Evolutionary conservation across 164 flowering plant genomes (phyloP).

Genomic region (Piper longum): DNA sequence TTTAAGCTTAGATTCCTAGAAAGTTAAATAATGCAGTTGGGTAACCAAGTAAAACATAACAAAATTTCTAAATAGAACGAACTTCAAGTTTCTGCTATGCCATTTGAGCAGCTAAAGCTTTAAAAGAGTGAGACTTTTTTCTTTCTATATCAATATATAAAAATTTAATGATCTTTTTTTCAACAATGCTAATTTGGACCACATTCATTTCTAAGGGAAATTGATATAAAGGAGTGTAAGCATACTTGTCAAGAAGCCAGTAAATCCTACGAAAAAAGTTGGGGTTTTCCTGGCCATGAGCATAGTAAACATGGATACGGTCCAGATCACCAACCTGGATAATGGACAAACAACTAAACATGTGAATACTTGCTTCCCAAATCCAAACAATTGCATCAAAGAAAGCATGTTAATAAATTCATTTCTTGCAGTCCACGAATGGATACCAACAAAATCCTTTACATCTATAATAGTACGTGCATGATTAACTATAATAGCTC

Average conservation of each 20-base stretch:
- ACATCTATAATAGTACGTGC: neutral
- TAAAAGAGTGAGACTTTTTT: too few species aligned
- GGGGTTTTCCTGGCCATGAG: slow-evolving; percentile 80
- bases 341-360: slow-evolving; percentile 1
- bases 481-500: neutral
- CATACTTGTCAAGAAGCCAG: slow-evolving; percentile 98
- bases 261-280: slow-evolving; percentile 92
- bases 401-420: neutral
- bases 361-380: too few species aligned
- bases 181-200: too few species aligned
- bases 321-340: slow-evolving; percentile 78
- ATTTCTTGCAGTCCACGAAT: neutral
- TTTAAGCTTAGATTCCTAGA: too few species aligned
- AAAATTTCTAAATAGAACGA: too few species aligned
- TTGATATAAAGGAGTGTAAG: neutral
- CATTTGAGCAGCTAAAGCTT: too few species aligned
- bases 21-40: too few species aligned
- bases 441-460: neutral
- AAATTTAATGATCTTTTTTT: too few species aligned
- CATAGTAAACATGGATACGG: slow-evolving; percentile 93
- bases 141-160: too few species aligned
- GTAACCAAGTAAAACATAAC: too few species aligned
- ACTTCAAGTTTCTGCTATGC: too few species aligned
- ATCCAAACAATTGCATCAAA: neutral
- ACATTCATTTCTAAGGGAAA: neutral